Evolutionary conservation across 306 rosid species (phyloP), one percentile per base, ranked within the genome.

Genomic region (Biancaea sappan): DNA sequence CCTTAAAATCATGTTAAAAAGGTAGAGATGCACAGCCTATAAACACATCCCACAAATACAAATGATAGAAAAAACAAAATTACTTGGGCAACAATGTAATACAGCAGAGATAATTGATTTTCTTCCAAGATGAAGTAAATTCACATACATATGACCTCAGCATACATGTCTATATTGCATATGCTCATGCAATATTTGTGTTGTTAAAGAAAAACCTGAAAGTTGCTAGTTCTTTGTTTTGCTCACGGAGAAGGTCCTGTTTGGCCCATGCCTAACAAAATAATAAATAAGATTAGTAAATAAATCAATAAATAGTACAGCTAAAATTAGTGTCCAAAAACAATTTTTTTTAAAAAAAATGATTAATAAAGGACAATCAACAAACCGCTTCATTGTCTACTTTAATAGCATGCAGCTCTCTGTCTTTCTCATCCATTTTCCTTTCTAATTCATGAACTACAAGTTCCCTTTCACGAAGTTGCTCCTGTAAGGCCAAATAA

Each of bases 351-450:
- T 0, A 28, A 14, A 32, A 16, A 5, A 24, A 61, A n/a, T n/a
- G 12, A 26, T 9, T 5, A 60, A 47, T 0, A 5, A 21, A 1
- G 57, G 82, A 53, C 66, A 66, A 68, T 80, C 76, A 73, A 83
- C 88, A 72, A 61, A 95, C 99, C 85, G 92, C 98, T 95, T 95
- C 98, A 71, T 88, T 92, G 75, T 92, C 99, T 75, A 88, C 74
- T 81, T 90, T 90, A 80, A 89, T 87, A 70, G 90, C 80, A 81
- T 90, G 99, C 59, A 95, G 77, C 77, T 95, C 99, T 58, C 91
- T 87, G 58, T 95, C 98, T 80, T 87, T 88, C 72, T 90, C 99
- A 81, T 90, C 98, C 75, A 95, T 75, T 80, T 88, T 88, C 81
- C 93, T 88, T 77, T 95, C 96, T 77, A 95, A 81, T 32, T 92